These are phyloP conservation scores for Litchi chinensis DNA, from an alignment of 345 rosid genomes.

Conservation along the genomic window DNA sequence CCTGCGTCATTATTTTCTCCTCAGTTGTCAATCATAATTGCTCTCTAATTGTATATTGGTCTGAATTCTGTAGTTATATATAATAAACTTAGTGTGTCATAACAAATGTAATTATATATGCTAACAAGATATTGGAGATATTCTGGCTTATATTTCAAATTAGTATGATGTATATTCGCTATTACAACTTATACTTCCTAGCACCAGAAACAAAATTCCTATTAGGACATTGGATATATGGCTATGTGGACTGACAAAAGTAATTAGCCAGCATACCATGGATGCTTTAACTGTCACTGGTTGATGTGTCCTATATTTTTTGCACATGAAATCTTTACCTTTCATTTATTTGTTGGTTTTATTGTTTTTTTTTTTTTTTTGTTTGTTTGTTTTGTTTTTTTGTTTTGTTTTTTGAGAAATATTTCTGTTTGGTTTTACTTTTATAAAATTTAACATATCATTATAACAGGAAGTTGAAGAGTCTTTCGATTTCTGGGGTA, in stretches of 20 bases:
- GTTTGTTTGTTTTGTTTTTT: too few relatives aligned
- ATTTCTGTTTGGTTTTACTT: background rate
- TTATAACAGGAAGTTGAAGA: constrained; percentile 80
- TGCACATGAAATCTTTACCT: background rate
- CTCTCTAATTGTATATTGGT: background rate
- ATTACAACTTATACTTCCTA: background rate
- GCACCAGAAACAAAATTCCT: background rate
- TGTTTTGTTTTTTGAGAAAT: too few relatives aligned
- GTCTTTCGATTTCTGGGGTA: constrained; percentile 92
- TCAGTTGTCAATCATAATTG: background rate
- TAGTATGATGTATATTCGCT: too few relatives aligned
- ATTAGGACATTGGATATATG: background rate
- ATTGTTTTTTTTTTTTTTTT: too few relatives aligned
- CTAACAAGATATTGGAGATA: background rate
- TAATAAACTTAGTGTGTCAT: background rate
- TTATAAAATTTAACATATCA: constrained; percentile 4
- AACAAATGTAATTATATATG: background rate
- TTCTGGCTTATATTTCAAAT: background rate
- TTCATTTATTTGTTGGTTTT: too few relatives aligned
- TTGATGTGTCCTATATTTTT: background rate
- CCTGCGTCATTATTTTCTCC: background rate
- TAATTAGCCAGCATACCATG: background rate
- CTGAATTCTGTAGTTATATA: background rate
- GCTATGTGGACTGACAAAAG: background rate
- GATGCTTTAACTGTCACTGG: background rate